Conservation (phyloP, 2,329 filamentous ascomycete species). For the Endoconidiophora polonica region DNA sequence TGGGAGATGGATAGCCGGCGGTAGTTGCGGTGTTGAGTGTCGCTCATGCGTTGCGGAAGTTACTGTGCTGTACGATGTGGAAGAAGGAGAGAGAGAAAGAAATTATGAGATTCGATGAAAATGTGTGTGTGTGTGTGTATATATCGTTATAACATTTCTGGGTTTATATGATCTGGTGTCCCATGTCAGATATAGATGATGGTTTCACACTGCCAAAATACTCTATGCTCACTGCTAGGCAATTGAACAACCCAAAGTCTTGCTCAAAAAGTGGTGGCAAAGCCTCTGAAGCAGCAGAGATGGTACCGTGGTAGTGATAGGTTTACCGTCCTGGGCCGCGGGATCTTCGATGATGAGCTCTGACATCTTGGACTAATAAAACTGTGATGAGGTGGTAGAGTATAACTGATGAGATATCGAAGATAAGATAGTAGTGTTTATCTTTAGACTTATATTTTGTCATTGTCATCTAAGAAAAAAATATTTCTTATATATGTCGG, state of each 20-base stretch:
- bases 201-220: constrained; percentile 5
- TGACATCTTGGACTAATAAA: background rate
- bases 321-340: too few species aligned
- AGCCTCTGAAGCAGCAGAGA: background rate
- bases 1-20: constrained; percentile 41
- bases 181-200: too few species aligned
- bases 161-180: too few species aligned
- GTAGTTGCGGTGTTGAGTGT: constrained; percentile 50
- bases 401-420: background rate
- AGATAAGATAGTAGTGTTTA: too few species aligned
- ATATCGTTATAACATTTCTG: too few species aligned
- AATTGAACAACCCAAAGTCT: constrained; percentile 6
- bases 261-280: constrained; percentile 6
- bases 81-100: background rate
- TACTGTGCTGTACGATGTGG: constrained; percentile 40
- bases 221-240: constrained; percentile 9
- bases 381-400: background rate
- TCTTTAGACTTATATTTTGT: too few species aligned
- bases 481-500: background rate
- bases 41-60: constrained; percentile 62
- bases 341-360: background rate
- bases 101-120: background rate
- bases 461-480: background rate
- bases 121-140: too few species aligned
- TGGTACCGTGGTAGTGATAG: background rate